Conservation (phyloP, 495 filamentous ascomycete genomes). For the Penicillium roqueforti region DNA sequence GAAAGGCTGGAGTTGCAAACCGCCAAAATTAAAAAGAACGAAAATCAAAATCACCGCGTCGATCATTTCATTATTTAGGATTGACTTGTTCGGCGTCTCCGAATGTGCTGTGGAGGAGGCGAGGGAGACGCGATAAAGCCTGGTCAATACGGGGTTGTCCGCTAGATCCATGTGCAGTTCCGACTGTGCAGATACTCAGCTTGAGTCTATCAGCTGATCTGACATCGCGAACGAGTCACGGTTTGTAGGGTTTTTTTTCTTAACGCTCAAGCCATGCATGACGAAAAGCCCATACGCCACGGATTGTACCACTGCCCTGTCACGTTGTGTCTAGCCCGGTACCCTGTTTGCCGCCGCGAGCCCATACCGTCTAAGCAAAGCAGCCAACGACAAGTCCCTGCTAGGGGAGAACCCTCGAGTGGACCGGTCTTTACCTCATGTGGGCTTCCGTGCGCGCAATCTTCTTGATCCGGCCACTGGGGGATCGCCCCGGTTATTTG, state of each 20-base stretch:
- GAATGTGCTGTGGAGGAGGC: conserved; percentile 28
- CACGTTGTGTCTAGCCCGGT: conserved; percentile 8
- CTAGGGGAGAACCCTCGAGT: conserved; percentile 11
- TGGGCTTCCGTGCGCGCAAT: conserved; percentile 19
- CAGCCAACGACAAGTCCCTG: conserved; percentile 3
- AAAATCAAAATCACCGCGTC: not conserved
- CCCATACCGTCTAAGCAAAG: conserved; percentile 8
- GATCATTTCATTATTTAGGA: conserved; percentile 1
- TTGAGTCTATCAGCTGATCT: conserved; percentile 8
- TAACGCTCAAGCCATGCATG: conserved; percentile 1
- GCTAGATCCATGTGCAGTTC: not conserved
- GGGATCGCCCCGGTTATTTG: conserved; percentile 4
- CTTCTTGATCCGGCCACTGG: not conserved
- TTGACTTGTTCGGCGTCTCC: conserved; percentile 24
- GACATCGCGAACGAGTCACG: not conserved
- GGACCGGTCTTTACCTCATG: conserved; percentile 8
- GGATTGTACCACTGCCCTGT: conserved; percentile 5
- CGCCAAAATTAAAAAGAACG: not conserved
- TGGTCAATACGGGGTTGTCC: not conserved
- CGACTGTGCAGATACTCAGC: conserved; percentile 6
- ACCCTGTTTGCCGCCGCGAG: conserved; percentile 12
- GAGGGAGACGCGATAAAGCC: conserved; percentile 18
- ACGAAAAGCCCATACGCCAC: conserved; percentile 7
- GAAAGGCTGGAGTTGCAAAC: not conserved
- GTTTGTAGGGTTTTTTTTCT: not conserved